Percentiles rank a stretch among this genome's conserved stretches.
phyloP scores from a whole-genome alignment of 73 alveolate genomes.

The Effrenium voratum region DNA sequence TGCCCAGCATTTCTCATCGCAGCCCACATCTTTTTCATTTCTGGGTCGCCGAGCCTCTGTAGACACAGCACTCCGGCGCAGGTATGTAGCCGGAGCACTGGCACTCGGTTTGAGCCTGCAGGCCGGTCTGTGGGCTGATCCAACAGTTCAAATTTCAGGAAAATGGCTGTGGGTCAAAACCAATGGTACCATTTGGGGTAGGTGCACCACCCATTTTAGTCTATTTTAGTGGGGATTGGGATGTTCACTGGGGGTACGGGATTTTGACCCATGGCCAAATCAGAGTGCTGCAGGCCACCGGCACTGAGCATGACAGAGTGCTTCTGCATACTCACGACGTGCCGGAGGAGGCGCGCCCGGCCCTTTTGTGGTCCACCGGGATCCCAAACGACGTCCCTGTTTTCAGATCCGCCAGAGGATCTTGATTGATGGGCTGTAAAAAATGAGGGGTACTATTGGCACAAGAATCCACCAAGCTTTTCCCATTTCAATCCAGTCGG shows the following conservation, averaged over 20 bases:
- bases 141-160: no score
- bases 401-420: background rate
- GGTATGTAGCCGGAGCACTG: conserved; percentile 60
- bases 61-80: background rate
- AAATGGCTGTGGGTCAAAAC: no score
- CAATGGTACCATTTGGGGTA: no score
- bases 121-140: no score
- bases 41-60: background rate
- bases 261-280: no score
- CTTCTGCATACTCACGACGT: conserved; percentile 44
- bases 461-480: no score
- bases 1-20: background rate
- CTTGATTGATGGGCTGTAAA: background rate
- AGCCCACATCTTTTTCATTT: background rate
- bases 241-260: no score
- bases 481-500: no score
- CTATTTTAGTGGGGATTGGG: no score
- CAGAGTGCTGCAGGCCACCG: conserved; percentile 30
- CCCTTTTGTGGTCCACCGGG: no score
- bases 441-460: no score
- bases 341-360: conserved; percentile 42
- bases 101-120: conserved; percentile 58
- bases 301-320: conserved; percentile 18
- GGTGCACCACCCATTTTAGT: no score
- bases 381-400: background rate